Evolutionary conservation across 495 filamentous ascomycete genomes (phyloP).

Genomic region (Xylaria longipes): DNA sequence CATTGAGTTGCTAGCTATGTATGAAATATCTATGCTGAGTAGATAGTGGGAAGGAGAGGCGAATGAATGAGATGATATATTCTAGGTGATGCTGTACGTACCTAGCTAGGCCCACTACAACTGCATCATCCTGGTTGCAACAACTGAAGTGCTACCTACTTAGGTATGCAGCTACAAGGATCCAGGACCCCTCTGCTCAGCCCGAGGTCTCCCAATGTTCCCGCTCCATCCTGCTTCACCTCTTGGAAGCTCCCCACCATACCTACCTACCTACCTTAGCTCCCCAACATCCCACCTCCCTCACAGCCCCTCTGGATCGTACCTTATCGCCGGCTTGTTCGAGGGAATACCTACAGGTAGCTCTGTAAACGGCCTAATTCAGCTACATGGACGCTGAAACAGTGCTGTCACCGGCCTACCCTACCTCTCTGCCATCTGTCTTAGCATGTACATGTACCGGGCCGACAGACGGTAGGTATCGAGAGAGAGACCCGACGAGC

Average conservation of each 20-base stretch:
- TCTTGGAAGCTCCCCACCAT: not conserved
- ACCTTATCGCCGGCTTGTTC: not conserved
- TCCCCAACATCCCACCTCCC: not conserved
- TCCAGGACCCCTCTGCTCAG: not conserved
- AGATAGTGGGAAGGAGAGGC: not conserved
- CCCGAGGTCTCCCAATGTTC: not conserved
- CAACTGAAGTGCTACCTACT: not conserved
- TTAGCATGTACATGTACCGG: not conserved
- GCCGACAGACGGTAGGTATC: not conserved
- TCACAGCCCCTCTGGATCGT: slow-evolving; percentile 1
- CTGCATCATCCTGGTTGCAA: not conserved
- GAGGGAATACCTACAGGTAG: not conserved
- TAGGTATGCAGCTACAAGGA: not conserved
- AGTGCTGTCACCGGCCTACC: not conserved
- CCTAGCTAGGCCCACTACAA: not conserved
- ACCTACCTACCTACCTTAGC: no score
- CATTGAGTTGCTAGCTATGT: not conserved
- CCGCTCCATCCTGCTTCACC: no score
- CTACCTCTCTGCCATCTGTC: not conserved
- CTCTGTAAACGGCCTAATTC: not conserved
- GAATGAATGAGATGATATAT: not conserved
- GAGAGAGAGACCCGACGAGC: not conserved
- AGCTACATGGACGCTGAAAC: not conserved
- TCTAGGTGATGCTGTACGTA: no score
- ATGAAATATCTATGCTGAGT: not conserved